A percentile compares a stretch with the other conserved stretches of the same genome.
phyloP scores from a whole-genome alignment of 1,284 basidiomycete species.

The Neolentinus lepideus region DNA sequence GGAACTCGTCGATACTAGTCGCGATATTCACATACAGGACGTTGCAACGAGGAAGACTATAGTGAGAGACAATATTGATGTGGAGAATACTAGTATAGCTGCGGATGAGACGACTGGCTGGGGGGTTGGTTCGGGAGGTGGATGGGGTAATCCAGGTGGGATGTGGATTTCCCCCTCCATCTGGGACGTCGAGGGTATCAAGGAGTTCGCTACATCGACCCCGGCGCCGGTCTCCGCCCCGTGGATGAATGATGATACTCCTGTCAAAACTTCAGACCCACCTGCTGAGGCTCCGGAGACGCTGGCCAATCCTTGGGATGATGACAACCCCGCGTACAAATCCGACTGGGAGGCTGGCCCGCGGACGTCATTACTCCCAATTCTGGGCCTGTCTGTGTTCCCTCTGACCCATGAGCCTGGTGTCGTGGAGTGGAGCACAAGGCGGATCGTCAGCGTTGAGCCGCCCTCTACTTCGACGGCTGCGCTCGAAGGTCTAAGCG shows the following conservation, averaged over 20 bases:
- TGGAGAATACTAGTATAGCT: not conserved
- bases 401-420: not conserved
- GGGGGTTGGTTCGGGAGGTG: not conserved
- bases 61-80: not conserved
- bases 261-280: not conserved
- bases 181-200: not conserved
- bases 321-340: not conserved
- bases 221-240: not conserved
- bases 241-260: not conserved
- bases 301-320: not conserved
- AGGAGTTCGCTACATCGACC: not conserved
- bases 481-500: conserved; percentile 5
- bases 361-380: not conserved
- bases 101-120: not conserved
- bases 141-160: not conserved
- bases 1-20: not conserved
- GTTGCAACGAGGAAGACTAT: not conserved
- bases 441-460: not conserved
- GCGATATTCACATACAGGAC: not conserved
- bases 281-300: not conserved
- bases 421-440: conserved; percentile 1
- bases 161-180: not conserved
- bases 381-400: not conserved
- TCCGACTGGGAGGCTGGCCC: not conserved
- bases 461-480: not conserved